A percentile compares a stretch with the other conserved stretches of the same genome.
Conservation (phyloP, 164 flowering plant species). For the Vitis cinerea region DNA sequence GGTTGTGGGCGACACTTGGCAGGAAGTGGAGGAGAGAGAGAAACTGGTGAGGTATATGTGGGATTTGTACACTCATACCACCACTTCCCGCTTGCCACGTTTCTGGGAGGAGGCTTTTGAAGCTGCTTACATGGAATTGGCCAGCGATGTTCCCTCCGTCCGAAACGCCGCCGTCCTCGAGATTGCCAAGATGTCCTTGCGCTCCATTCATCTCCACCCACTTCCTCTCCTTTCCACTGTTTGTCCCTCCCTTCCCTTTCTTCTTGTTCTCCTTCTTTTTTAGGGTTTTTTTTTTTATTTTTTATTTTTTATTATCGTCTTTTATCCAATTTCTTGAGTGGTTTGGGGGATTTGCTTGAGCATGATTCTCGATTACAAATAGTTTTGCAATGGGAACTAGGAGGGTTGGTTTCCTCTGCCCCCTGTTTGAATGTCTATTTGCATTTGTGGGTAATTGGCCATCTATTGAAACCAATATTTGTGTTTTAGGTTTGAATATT, state of each 20-base stretch:
- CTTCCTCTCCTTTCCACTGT: conserved; percentile 20
- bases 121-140: conserved; percentile 53
- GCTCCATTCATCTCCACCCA: conserved; percentile 18
- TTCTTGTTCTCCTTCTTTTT: too few relatives aligned
- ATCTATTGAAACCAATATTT: too few relatives aligned
- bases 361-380: too few relatives aligned
- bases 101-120: conserved; percentile 63
- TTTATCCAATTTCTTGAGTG: too few relatives aligned
- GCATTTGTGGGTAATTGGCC: too few relatives aligned
- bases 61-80: conserved; percentile 49
- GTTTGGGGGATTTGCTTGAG: too few relatives aligned
- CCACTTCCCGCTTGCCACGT: conserved; percentile 27
- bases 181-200: conserved; percentile 53
- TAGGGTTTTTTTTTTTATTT: too few relatives aligned
- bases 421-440: too few relatives aligned
- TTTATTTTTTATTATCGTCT: too few relatives aligned
- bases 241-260: conserved; percentile 2
- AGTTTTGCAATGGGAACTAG: too few relatives aligned
- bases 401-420: too few relatives aligned
- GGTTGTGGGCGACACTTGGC: background rate
- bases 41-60: conserved; percentile 58
- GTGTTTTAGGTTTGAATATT: too few relatives aligned
- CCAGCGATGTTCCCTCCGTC: conserved; percentile 39
- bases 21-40: conserved; percentile 67
- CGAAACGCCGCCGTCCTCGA: conserved; percentile 45